Percentiles rank a stretch among this genome's conserved stretches.
Evolutionary conservation across 108 stramenopile genomes (phyloP).

Genomic region (Cyclotella kingstonii): DNA sequence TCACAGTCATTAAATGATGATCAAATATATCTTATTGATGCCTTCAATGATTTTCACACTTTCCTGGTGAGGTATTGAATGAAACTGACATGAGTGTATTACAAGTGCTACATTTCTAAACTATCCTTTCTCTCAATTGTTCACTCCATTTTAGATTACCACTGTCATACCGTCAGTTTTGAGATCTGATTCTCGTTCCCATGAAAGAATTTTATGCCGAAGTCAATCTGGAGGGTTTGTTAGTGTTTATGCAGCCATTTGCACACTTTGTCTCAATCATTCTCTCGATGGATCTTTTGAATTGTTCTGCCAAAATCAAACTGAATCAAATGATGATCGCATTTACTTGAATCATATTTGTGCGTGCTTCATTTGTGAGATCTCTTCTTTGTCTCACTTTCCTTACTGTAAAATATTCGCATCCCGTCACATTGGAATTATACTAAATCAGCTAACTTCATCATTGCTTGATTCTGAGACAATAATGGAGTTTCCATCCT

Average conservation of each 20-base stretch:
- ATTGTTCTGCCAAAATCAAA: constrained; percentile 1
- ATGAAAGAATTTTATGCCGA: constrained; percentile 15
- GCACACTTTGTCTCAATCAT: constrained; percentile 11
- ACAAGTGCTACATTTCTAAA: no score
- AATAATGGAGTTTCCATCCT: constrained; percentile 24
- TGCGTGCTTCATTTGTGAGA: constrained; percentile 30
- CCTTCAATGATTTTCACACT: constrained; percentile 14
- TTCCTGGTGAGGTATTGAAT: constrained; percentile 13
- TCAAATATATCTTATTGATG: background rate
- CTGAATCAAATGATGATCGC: constrained; percentile 4
- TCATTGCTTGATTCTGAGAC: constrained; percentile 24
- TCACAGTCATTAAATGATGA: background rate
- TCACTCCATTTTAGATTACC: background rate
- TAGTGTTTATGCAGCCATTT: constrained; percentile 28
- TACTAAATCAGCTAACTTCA: constrained; percentile 15
- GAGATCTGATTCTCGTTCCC: background rate
- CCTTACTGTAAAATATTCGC: constrained; percentile 8
- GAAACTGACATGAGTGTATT: background rate
- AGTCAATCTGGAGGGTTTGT: constrained; percentile 23
- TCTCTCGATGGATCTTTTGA: constrained; percentile 4
- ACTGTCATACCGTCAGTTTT: constrained; percentile 3
- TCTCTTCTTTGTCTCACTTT: constrained; percentile 15
- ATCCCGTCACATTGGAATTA: constrained; percentile 4
- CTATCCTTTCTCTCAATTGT: background rate
- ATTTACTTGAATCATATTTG: constrained; percentile 20